These are phyloP conservation scores for Colletotrichum scovillei DNA, from an alignment of 2,329 filamentous ascomycete genomes.

Conservation along the genomic window DNA sequence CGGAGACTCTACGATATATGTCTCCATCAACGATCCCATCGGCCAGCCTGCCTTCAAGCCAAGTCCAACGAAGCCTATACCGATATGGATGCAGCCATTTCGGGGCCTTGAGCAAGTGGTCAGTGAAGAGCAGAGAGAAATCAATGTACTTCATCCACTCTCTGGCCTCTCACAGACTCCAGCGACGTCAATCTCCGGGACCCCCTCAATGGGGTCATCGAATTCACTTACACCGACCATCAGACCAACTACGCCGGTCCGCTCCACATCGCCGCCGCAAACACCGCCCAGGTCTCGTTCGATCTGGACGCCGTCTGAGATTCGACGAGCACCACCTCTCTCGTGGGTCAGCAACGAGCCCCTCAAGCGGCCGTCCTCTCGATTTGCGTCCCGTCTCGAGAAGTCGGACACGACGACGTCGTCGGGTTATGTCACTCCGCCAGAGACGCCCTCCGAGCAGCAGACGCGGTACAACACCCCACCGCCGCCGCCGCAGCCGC, in stretches of 20 bases:
- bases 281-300: neutral
- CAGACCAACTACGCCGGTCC: conserved; percentile 8
- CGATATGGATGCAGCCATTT: conserved; percentile 55
- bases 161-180: neutral
- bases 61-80: conserved; percentile 62
- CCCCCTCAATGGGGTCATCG: conserved; percentile 6
- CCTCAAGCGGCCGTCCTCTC: conserved; percentile 52
- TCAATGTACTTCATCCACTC: neutral
- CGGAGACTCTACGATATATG: conserved; percentile 54
- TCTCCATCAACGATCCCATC: conserved; percentile 62
- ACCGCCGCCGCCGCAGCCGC: conserved; percentile 4
- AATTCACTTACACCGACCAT: conserved; percentile 5
- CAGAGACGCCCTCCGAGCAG: conserved; percentile 41
- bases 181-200: conserved; percentile 5
- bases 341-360: conserved; percentile 52
- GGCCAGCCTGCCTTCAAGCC: conserved; percentile 59
- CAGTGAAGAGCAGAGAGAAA: conserved; percentile 18
- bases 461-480: neutral
- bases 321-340: conserved; percentile 29
- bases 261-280: neutral
- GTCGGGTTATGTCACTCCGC: conserved; percentile 45
- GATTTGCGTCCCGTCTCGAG: conserved; percentile 38
- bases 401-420: conserved; percentile 39
- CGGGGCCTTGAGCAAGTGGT: conserved; percentile 32
- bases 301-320: neutral